Conservation (phyloP, 1,139 yeast species). For the Pichia sp. region DNA sequence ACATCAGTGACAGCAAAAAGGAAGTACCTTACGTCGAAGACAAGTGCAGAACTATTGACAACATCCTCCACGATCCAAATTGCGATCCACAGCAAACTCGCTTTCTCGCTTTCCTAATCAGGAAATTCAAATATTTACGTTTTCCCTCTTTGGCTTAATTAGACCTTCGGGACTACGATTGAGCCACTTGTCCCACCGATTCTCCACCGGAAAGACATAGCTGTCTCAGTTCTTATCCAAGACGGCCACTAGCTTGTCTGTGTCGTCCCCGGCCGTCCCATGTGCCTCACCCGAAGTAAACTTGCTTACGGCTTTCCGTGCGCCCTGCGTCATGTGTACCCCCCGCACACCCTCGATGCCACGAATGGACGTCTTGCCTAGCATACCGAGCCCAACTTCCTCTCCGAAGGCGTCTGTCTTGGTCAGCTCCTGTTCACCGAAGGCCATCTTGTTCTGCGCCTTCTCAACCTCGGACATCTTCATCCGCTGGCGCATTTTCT, state of each 20-base stretch:
- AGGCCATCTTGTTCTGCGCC: conserved; percentile 80
- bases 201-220: neutral
- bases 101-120: conserved; percentile 4
- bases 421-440: conserved; percentile 69
- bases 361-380: conserved; percentile 35
- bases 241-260: neutral
- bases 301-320: conserved; percentile 42
- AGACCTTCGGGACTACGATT: neutral
- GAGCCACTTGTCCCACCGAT: neutral
- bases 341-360: conserved; percentile 37
- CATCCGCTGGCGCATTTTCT: conserved; percentile 77
- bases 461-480: conserved; percentile 76
- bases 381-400: conserved; percentile 80
- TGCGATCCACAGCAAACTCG: neutral
- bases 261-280: neutral
- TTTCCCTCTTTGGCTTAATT: conserved; percentile 8
- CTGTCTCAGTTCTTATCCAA: neutral
- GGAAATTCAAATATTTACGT: conserved; percentile 9
- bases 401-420: conserved; percentile 67
- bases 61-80: neutral
- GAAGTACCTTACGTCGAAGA: neutral
- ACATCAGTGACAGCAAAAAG: neutral
- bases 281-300: conserved; percentile 3
- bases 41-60: neutral
- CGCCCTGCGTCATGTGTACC: conserved; percentile 49